Conservation (phyloP, 2,329 filamentous ascomycete genomes). For the Sporothrix variecibatus region DNA sequence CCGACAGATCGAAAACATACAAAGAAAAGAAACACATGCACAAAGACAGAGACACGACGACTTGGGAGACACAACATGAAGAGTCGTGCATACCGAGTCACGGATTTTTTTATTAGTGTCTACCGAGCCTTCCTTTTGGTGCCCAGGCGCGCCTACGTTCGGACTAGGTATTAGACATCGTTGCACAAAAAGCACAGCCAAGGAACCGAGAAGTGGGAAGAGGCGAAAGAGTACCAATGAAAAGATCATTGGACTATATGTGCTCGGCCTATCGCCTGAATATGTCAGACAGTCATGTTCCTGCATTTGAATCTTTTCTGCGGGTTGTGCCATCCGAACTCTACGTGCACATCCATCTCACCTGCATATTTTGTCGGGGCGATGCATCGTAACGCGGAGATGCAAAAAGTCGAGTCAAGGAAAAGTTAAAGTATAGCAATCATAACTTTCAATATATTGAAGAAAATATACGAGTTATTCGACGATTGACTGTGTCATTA, state of each 20-base stretch:
- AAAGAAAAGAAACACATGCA: background rate
- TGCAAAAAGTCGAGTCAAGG: background rate
- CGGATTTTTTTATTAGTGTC: background rate
- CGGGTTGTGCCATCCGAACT: background rate
- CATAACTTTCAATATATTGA: background rate
- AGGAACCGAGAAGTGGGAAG: background rate
- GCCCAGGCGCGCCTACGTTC: background rate
- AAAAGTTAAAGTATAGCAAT: background rate
- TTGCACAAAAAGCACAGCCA: constrained; percentile 11
- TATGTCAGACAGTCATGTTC: background rate
- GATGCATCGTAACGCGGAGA: background rate
- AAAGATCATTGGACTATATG: background rate
- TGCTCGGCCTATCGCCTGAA: background rate
- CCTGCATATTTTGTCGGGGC: background rate
- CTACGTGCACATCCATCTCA: background rate
- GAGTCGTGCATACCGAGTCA: background rate
- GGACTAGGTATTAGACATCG: background rate
- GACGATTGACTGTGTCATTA: background rate
- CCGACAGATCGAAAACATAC: background rate
- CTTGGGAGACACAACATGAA: too few species aligned
- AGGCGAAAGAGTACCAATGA: background rate
- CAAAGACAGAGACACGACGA: background rate
- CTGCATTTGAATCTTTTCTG: background rate
- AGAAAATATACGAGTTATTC: background rate
- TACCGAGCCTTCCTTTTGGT: background rate